Evolutionary conservation across 2,329 filamentous ascomycete genomes (phyloP).

Genomic region (Fusarium xylarioides): DNA sequence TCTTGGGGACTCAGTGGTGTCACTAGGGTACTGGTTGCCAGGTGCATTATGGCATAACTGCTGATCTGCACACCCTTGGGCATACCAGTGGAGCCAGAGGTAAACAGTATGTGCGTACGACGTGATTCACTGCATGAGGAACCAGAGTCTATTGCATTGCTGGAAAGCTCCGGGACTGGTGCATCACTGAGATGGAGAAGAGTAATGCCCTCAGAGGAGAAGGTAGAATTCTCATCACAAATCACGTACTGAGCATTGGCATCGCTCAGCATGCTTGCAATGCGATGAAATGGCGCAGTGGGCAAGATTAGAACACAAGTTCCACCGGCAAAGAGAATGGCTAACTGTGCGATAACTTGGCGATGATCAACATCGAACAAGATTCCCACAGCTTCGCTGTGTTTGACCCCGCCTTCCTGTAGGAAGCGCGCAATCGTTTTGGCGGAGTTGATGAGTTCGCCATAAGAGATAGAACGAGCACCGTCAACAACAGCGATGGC

Average conservation of each 20-base stretch:
- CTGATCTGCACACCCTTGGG: background rate
- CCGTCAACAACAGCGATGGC: background rate
- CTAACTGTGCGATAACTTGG: background rate
- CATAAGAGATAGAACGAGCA: background rate
- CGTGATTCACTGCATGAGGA: background rate
- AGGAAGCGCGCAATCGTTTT: background rate
- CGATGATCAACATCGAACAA: background rate
- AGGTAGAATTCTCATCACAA: background rate
- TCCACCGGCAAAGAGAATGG: background rate
- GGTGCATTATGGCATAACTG: background rate
- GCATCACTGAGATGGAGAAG: background rate
- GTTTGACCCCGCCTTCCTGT: background rate
- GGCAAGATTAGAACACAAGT: background rate
- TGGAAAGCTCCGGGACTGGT: fast-evolving
- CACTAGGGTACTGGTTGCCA: background rate
- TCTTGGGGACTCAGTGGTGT: background rate
- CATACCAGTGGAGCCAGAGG: background rate
- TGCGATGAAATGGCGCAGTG: background rate
- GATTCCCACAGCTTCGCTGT: background rate
- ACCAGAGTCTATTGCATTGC: fast-evolving
- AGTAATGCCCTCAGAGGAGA: background rate
- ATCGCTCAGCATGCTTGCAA: background rate
- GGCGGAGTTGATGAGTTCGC: background rate
- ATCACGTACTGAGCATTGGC: background rate
- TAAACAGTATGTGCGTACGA: background rate